These are phyloP conservation scores for Microbotryum violaceum DNA, from an alignment of 1,284 basidiomycete genomes.

Conservation along the genomic window DNA sequence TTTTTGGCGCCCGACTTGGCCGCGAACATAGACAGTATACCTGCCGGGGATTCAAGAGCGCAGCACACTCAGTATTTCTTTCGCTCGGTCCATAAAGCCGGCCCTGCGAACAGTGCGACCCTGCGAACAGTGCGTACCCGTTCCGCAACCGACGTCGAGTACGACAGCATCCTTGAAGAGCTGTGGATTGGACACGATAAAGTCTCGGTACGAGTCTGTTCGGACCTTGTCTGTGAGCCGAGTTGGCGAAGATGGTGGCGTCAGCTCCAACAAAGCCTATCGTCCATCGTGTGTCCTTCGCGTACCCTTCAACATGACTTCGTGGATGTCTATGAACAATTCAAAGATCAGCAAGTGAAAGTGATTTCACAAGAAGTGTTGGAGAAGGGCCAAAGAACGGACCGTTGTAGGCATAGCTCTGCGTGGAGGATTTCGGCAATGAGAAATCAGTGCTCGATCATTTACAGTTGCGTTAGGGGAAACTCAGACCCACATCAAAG, in stretches of 20 bases:
- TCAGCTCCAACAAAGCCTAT: too few species aligned
- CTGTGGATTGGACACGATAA: slow-evolving; percentile 75
- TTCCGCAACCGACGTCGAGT: slow-evolving; percentile 91
- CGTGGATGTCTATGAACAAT: slow-evolving; percentile 45
- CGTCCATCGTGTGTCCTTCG: too few species aligned
- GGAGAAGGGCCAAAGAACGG: slow-evolving; percentile 28
- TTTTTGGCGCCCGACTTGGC: slow-evolving; percentile 84
- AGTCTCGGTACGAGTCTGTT: slow-evolving; percentile 85
- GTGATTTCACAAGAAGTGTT: neutral
- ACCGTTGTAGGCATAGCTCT: slow-evolving; percentile 81
- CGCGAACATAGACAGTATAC: slow-evolving; percentile 83
- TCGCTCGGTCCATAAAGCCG: neutral
- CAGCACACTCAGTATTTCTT: neutral
- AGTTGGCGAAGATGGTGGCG: neutral
- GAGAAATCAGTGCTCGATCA: neutral
- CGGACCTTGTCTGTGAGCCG: slow-evolving; percentile 65
- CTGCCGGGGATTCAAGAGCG: slow-evolving; percentile 8
- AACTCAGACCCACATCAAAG: slow-evolving; percentile 51
- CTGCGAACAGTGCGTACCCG: slow-evolving; percentile 46
- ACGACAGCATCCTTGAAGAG: slow-evolving; percentile 80
- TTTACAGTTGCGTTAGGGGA: neutral
- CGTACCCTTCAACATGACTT: slow-evolving; percentile 50
- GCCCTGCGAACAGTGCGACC: neutral
- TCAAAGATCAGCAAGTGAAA: neutral
- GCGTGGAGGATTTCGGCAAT: neutral